These are phyloP conservation scores for Suillus hirtellus DNA, from an alignment of 768 basidiomycete species.

Conservation along the genomic window DNA sequence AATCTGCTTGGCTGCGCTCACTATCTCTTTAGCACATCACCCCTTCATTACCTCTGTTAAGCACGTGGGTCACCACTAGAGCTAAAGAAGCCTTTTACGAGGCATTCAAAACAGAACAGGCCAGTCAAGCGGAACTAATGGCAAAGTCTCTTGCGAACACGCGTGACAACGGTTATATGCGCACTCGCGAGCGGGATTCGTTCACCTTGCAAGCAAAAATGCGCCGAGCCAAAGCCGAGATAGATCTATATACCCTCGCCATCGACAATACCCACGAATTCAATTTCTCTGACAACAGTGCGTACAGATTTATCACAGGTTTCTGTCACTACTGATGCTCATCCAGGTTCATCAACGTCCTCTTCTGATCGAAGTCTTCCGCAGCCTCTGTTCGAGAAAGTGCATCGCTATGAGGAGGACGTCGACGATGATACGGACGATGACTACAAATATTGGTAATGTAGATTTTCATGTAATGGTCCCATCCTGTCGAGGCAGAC, in stretches of 20 bases:
- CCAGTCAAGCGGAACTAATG: not conserved
- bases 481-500: not conserved
- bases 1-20: not conserved
- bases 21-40: not conserved
- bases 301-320: not conserved
- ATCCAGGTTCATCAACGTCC: not conserved
- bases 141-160: not conserved
- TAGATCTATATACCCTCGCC: not conserved
- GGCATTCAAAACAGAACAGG: not conserved
- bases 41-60: not conserved
- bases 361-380: not conserved
- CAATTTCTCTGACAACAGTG: not conserved
- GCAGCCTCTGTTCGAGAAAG: not conserved
- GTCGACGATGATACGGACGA: not conserved
- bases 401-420: not conserved
- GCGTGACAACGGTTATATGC: not conserved
- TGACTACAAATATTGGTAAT: not conserved
- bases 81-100: not conserved
- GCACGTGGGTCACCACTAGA: not conserved
- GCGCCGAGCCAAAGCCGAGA: not conserved
- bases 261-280: not conserved
- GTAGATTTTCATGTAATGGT: not conserved
- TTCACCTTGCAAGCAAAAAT: conserved; percentile 2
- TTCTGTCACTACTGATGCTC: not conserved
- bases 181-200: not conserved